These are phyloP conservation scores for Colletotrichum navitas DNA, from an alignment of 2,329 filamentous ascomycete genomes.

Conservation along the genomic window DNA sequence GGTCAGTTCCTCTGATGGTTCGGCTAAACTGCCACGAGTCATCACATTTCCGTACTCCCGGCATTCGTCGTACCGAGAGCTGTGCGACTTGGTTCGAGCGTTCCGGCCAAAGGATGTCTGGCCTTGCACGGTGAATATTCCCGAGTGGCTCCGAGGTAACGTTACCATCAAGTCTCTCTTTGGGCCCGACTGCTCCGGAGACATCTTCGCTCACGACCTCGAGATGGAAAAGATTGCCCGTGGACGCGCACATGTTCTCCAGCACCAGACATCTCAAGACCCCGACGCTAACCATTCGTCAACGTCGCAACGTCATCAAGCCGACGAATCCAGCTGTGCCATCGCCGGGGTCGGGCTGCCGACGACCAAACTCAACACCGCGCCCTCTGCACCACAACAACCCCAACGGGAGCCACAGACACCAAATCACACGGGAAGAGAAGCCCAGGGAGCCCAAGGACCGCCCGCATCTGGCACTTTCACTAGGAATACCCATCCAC, in stretches of 20 bases:
- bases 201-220: constrained; percentile 73
- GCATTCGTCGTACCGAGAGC: constrained; percentile 87
- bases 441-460: background rate
- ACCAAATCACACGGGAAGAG: background rate
- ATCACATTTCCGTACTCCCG: constrained; percentile 86
- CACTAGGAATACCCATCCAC: background rate
- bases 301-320: background rate
- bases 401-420: background rate
- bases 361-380: background rate
- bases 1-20: background rate
- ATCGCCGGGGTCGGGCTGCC: background rate
- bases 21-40: constrained; percentile 51
- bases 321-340: background rate
- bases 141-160: constrained; percentile 69
- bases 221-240: constrained; percentile 61
- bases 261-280: constrained; percentile 8
- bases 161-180: constrained; percentile 79
- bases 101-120: constrained; percentile 83
- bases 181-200: constrained; percentile 73
- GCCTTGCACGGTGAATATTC: constrained; percentile 80
- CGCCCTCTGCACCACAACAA: background rate
- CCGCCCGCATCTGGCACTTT: background rate
- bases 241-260: constrained; percentile 9
- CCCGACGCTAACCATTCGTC: constrained; percentile 13
- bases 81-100: constrained; percentile 75